Evolutionary conservation across 2,329 filamentous ascomycete species (phyloP), one percentile per base, ranked within the genome.

Genomic region (Lasiodiplodia citricola): DNA sequence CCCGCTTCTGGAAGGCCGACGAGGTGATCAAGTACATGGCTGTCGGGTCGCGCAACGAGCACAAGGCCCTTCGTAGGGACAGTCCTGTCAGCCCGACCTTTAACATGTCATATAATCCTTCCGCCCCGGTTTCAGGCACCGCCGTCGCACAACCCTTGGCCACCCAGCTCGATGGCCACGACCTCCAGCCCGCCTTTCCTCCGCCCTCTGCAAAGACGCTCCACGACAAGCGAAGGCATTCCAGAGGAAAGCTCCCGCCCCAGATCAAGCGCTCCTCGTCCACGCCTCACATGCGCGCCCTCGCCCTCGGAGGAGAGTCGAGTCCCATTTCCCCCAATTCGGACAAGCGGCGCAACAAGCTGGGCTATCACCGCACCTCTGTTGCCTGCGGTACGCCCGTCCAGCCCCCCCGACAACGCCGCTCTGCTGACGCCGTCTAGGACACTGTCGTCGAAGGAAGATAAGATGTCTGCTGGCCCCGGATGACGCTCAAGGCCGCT

Each of bases 361-460:
- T 98, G 70, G 95, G 95, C 50, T 98, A 98, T 78, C 95, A 97
- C 83, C 89, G 95, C 76, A 97, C 94, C 44, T 96, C 94, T 55
- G 93, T 97, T 74, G 96, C 95, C 74, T 98, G 95, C 84, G 92
- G 95, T 98, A 87, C 88, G 94, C 89, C 68, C 6, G 31, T 10
- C 31, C 6, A 35, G 31, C 31, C 31, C 31, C 31, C 31, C 31
- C 31, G 31, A 35, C 7, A 7, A 7, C 21, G 25, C 60, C 68
- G 25, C 41, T 35, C 50, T 64, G 57, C 66, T 56, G 21, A 58
- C 67, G 47, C 67, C 51, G 66, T 44, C 35, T 75, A 97, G 95
- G 91, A 68, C 93, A 97, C 78, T 98, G 95, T 79, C 92, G 95
- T 75, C 88, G 92, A 77, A 91, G 95, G 74, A 98, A 98, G 82